Evolutionary conservation across 2,329 filamentous ascomycete species (phyloP).

Genomic region (Aureobasidium melanogenum): DNA sequence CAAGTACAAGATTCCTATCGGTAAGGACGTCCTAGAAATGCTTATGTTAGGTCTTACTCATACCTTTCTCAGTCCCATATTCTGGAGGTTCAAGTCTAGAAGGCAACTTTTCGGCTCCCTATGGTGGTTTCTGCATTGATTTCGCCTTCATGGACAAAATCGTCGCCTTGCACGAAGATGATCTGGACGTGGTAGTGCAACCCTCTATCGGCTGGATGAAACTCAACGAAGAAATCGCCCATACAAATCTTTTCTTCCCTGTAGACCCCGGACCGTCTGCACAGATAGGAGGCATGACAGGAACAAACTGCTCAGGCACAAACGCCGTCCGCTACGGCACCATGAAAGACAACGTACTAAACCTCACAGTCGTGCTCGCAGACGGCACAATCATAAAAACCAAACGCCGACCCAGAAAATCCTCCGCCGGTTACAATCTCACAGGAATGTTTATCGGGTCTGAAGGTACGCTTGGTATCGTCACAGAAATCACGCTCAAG

Average conservation of each 20-base stretch:
- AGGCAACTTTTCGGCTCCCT: constrained; percentile 73
- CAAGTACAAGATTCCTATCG: constrained; percentile 70
- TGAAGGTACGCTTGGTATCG: constrained; percentile 71
- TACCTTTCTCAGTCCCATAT: constrained; percentile 54
- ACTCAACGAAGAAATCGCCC: constrained; percentile 65
- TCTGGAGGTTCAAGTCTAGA: constrained; percentile 82
- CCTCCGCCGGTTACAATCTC: constrained; percentile 74
- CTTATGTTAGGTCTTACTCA: neutral
- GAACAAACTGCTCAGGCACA: constrained; percentile 64
- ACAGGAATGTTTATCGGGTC: constrained; percentile 73
- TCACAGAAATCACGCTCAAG: constrained; percentile 77
- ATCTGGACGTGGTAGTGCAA: constrained; percentile 90
- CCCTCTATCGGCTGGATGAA: constrained; percentile 89
- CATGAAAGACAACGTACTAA: constrained; percentile 84
- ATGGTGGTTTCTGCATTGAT: constrained; percentile 78
- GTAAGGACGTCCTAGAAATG: no score
- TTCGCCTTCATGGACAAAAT: constrained; percentile 83
- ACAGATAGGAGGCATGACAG: constrained; percentile 76
- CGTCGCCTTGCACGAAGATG: constrained; percentile 67
- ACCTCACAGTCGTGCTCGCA: constrained; percentile 69
- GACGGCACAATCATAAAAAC: constrained; percentile 76
- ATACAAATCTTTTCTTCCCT: constrained; percentile 46
- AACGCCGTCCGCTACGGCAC: constrained; percentile 76
- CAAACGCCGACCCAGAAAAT: constrained; percentile 64
- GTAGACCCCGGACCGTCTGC: constrained; percentile 72